Percentiles rank a stretch among this genome's conserved stretches.
phyloP scores from a whole-genome alignment of 2,329 filamentous ascomycete genomes.

The Bipolaris gigantea region DNA sequence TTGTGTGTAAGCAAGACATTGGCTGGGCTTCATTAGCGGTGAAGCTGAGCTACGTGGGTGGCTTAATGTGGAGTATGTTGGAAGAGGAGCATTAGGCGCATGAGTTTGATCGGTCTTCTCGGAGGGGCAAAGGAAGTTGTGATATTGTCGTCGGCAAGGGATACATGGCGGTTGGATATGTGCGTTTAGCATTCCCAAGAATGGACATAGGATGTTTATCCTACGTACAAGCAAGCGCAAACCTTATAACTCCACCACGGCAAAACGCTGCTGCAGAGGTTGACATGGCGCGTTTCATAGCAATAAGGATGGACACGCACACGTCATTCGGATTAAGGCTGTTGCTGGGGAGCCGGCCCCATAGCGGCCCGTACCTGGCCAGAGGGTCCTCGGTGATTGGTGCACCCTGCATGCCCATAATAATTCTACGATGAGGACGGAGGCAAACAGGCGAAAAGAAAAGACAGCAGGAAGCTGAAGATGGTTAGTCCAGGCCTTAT shows the following conservation, averaged over 20 bases:
- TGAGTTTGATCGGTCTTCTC: background rate
- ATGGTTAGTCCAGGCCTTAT: background rate
- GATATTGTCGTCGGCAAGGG: background rate
- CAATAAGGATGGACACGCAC: conserved; percentile 7
- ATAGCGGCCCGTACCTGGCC: conserved; percentile 11
- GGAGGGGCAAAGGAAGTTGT: background rate
- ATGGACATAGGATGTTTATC: background rate
- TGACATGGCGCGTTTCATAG: conserved; percentile 6
- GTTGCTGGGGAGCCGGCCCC: conserved; percentile 13
- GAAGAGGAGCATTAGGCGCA: background rate
- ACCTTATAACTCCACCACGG: background rate
- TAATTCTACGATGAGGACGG: background rate
- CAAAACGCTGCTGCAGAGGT: background rate
- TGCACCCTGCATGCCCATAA: background rate
- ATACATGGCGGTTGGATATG: background rate
- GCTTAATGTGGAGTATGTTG: background rate
- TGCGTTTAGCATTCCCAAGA: background rate
- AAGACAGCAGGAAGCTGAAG: background rate
- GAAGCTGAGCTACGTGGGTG: conserved; percentile 4
- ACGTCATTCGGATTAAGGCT: conserved; percentile 12
- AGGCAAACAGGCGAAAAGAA: background rate
- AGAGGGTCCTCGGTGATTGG: conserved; percentile 11
- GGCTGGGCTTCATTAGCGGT: background rate
- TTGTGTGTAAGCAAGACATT: background rate
- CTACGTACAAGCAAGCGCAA: background rate